Conservation (phyloP, 192 early-diverging fungal genomes). For the Chytriomyces sp. region DNA sequence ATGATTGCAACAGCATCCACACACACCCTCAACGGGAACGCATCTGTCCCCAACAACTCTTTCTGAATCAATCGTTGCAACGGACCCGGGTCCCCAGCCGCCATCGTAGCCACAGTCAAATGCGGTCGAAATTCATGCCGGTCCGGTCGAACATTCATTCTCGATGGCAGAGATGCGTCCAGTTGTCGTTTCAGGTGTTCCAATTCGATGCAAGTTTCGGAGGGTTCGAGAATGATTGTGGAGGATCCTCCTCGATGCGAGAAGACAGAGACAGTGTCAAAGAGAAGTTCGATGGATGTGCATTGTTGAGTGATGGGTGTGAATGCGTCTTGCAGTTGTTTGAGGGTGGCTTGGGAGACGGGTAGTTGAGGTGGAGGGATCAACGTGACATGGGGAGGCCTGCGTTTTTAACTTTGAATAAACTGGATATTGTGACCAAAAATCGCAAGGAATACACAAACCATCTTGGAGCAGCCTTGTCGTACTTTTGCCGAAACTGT, state of each 20-base stretch:
- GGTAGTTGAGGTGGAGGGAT: constrained; percentile 7
- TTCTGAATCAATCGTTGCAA: not conserved
- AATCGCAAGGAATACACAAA: no score
- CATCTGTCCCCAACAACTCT: not conserved
- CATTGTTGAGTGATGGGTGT: not conserved
- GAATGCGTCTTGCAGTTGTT: not conserved
- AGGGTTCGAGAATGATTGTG: constrained; percentile 25
- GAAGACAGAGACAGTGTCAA: constrained; percentile 24
- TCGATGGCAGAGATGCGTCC: not conserved
- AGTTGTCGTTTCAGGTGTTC: constrained; percentile 6
- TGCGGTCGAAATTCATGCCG: constrained; percentile 19
- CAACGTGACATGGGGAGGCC: constrained; percentile 31
- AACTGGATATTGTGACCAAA: no score
- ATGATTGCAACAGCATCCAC: constrained; percentile 20
- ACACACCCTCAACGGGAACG: not conserved
- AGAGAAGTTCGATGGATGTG: constrained; percentile 5
- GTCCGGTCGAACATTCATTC: not conserved
- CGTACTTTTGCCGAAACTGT: no score
- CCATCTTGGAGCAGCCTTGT: no score
- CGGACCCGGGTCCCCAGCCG: not conserved
- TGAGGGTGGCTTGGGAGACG: not conserved
- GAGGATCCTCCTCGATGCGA: not conserved
- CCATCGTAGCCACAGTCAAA: constrained; percentile 22
- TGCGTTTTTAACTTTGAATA: no score
- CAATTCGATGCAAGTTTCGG: not conserved